Evolutionary conservation across 768 basidiomycete species (phyloP), one percentile per base, ranked within the genome.

Genomic region (Trametopsis cervina): DNA sequence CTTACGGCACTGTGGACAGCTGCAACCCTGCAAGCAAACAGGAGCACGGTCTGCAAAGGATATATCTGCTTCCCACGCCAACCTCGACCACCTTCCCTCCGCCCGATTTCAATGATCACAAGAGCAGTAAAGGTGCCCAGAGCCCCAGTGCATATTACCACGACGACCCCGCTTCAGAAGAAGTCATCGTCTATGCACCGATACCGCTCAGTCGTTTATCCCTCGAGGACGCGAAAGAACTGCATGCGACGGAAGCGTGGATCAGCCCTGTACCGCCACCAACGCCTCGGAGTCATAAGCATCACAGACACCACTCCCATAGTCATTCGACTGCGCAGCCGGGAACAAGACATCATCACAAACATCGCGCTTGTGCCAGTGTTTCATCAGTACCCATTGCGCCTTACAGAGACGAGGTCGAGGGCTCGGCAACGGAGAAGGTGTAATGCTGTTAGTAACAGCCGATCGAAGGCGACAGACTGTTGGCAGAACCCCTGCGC

Each of bases 161-260:
- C 4, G 44, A 23, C 20, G 33, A 40, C 22, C 17, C 41, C 4
- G 46, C 22, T 4, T 36, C 35, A 9, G 38, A 42, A 23, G 54
- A 53, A 13, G 58, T 63, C 59, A 39, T 81, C 24, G 75, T 89
- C n/a, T 89, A 87, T 58, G 81, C 83, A n/a, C 83, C 84, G 11
- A 73, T 89, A 1, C 75, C 81, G 0, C 61, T 83, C 35, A 70
- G 64, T 50, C 70, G 75, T 11, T 64, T 87, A 9, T 74, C 85
- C 7, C 69, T 72, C 27, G 66, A 76, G 42, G 64, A 77, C 18
- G 78, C 76, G 1, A 63, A 69, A 17, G 69, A 73, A 27, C 55
- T 81, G 37, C 69, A 77, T 17, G 72, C 75, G 23, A 77, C 70
- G 44, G 84, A 85, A 56, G 84, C 80, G 9, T 87, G 85, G 86